Base-by-base conservation (phyloP, 371 early-diverging fungal genomes). In the Scutellospora calospora region DNA sequence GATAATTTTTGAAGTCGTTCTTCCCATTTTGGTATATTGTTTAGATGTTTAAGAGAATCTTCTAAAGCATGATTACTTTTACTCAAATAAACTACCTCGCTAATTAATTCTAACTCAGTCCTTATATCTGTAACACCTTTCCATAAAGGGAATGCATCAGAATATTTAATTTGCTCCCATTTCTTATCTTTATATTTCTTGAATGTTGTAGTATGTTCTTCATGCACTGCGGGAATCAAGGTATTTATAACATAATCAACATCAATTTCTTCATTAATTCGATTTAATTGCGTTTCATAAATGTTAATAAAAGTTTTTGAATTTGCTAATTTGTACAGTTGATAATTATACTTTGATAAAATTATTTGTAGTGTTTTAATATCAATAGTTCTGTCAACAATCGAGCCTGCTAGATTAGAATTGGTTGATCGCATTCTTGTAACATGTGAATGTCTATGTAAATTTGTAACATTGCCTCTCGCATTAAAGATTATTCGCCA, bases 111-210 rank as follows among this genome's bases (percentile, higher is more conserved):
- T 8, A 45, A 25, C 22, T 79, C 79, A 1, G 16, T 6, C 41
- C 33, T 45, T 38, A 68, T 68, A 79, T 79, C 31, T 0, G 9
- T 29, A 31, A 52, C 69, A 41, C 52, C 54, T 55, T 52, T 57
- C 79, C 79, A 79, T 12, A 79, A 55, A 25, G 55, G 25, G 29
- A 35, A 22, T 31, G 55, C 69, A 3, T 65, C 38, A 22, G 79
- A 52, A 45, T 51, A 54, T 69, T 65, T 79, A 14, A 79, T n/a
- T 5, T 54, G 54, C n/a, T 35, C 51, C 69, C 69, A 79, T n/a
- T 68, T 49, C 18, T 29, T 33, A 25, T 60, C 76, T 41, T 45
- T 51, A 78, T 49, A 62, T n/a, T 51, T 25, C 25, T 49, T 66
- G 49, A 12, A 35, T 33, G 49, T 22, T 31, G 20, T 11, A 65